Evolutionary conservation across 1,284 basidiomycete genomes (phyloP), one percentile per base, ranked within the genome.

Genomic region (Papiliotrema fonsecae): DNA sequence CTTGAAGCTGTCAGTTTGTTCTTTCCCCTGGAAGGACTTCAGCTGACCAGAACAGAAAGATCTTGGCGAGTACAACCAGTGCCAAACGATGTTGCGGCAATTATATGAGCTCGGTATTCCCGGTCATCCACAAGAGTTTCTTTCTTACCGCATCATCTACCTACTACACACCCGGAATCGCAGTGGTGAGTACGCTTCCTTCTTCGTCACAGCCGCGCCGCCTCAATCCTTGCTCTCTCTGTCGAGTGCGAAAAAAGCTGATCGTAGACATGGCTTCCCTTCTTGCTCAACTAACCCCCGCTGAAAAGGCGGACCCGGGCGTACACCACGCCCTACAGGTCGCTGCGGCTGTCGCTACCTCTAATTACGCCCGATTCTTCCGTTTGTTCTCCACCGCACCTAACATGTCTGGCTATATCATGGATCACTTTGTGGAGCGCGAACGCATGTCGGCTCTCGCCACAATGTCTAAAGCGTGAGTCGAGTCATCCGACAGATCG

Each of bases 1-100:
- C 76, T 97, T 24, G 91, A 96, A 79, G 87, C 85, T 61, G 90
- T 91, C 71, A 55, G 86, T 57, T 1, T 2, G n/a, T 24, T 24
- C 31, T 41, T 10, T 27, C 41, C 42, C 24, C 49, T 61, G 40
- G 54, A 45, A 47, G 28, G 14, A 45, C 54, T 21, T 28, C 42
- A 25, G 31, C 42, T 39, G 32, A 47, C 39, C 22, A 44, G 38
- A 48, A 38, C 69, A 96, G 91, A 84, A 82, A 67, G 96, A 99
- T 70, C 86, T 98, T 78, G 92, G 96, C 62, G 96, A 99, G 81
- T 98, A 96, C 72, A 98, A 97, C 72, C 88, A 94, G 74, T 99
- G 96, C 75, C 92, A 97, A 73, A 87, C 87, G 32, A 87, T 90
- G 67, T 77, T 98, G 42, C 86, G 88, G 63, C 81, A 82, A 47